Base-by-base conservation (phyloP, 257 asterid species). In the Scutellaria minor region DNA sequence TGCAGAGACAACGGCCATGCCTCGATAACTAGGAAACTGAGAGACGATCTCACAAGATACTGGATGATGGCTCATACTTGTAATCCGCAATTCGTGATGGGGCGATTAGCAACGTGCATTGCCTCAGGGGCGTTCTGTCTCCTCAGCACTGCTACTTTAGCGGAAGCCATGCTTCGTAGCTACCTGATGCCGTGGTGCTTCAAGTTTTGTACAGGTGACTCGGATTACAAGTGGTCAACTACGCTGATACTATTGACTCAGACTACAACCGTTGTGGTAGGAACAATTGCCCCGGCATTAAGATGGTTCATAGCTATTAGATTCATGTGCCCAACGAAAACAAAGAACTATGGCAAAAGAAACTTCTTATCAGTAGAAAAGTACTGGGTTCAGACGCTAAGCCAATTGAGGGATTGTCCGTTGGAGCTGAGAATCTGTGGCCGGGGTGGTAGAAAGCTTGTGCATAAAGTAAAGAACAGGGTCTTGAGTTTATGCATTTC, bases 1-100 rank as follows among this genome's bases (percentile, higher is more conserved):
- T 79, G 91, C 55, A 39, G 8, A 37, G 63, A 57, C 5, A 79
- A 67, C 7, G 48, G 61, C 46, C 73, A 76, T 53, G 41, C 72
- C 15, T 59, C 83, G 18, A 45, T 83, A 27, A 6, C 70, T 13
- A 66, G 68, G 54, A 90, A 83, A 70, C 57, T 88, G 75, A 82
- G 75, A 56, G 85, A 73, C 6, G 90, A 90, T 61, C 77, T 93
- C 24, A 77, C 78, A 37, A 84, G 85, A 64, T 84, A 80, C 72
- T 92, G 98, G 98, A 90, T 89, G 87, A 88, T 92, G 98, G 97
- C 98, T 0, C 92, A 88, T 64, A 90, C 96, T 45, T 84, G 96
- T 31, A 82, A 81, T 64, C 97, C 97, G 0, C 97, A 92, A 57
- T 92, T 88, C 14, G 96, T 92, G 58, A 62, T 77, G 81, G 93